Base-by-base conservation (phyloP, 441 rosid genomes). In the Syzygium malaccense region DNA sequence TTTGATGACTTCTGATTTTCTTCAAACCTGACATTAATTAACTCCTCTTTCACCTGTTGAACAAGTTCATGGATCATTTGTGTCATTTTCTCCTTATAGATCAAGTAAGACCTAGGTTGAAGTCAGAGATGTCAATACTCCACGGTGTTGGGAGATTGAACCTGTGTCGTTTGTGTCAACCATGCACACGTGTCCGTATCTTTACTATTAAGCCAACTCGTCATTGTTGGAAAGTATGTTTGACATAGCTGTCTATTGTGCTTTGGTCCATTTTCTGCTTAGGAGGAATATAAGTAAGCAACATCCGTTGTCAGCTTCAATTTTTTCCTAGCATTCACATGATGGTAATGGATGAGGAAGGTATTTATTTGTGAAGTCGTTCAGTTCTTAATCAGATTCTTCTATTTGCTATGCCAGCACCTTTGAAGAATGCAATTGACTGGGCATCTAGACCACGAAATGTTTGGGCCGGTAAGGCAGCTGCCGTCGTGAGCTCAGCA, bases 401-500 rank as follows among this genome's bases (percentile, higher is more conserved):
- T 15, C 18, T 60, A 79, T 15, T 45, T 23, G 5, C 19, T 30
- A n/a, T 49, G 79, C 37, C 87, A 96, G 97, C 92, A 57, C 95
- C 96, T 15, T 88, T 97, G 89, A 97, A 97, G 94, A 97, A 97
- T 86, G 98, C 98, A 0, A 88, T 95, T 18, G 98, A 96, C 88
- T 97, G 98, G 98, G 99, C 95, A 30, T 96, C 98, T 19, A 91
- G 96, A 89, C n/a, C 96, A 14, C 97, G 98, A 11, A 97, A 97
- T 68, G 94, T 94, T 30, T 95, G 94, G 95, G 98, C 95, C 30
- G 97, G 93, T 85, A 96, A 95, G 92, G 92, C 96, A 6, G 98
- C 98, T 32, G 98, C 98, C 18, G 86, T 96, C 11, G 90, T 97
- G 80, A 96, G 97, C 53, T 90, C 96, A 1, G 95, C 94, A 10